phyloP scores from a whole-genome alignment of 2,329 filamentous ascomycete genomes.

The Metarhizium humberi region DNA sequence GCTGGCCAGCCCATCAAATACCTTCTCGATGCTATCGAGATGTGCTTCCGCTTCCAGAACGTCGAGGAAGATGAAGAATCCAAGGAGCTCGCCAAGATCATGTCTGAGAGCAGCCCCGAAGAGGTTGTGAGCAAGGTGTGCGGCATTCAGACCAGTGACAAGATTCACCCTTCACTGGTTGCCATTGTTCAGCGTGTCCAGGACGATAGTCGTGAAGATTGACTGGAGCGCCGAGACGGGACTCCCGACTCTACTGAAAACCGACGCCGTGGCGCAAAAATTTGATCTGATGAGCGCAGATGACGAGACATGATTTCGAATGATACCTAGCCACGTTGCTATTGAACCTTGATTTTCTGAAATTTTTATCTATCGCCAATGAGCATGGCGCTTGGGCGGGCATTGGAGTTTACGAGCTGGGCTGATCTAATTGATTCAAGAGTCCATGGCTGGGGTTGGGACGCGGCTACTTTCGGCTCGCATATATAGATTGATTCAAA shows the following conservation, averaged over 20 bases:
- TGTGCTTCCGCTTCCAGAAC: slow-evolving; percentile 92
- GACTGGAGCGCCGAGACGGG: slow-evolving; percentile 16
- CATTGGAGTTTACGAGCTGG: slow-evolving; percentile 7
- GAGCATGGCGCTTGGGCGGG: slow-evolving; percentile 14
- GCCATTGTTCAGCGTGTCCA: slow-evolving; percentile 79
- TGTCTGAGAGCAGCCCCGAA: slow-evolving; percentile 63
- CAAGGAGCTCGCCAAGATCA: slow-evolving; percentile 72
- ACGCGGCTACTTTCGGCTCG: background rate
- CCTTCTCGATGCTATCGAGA: slow-evolving; percentile 77
- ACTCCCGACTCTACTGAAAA: background rate
- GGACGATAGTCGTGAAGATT: slow-evolving; percentile 41
- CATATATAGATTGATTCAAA: slow-evolving; percentile 8
- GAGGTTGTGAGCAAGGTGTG: slow-evolving; percentile 74
- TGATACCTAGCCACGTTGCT: slow-evolving; percentile 3
- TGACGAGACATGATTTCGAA: slow-evolving; percentile 8
- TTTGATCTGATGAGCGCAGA: slow-evolving; percentile 3
- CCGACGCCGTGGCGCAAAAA: background rate
- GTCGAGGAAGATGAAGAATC: slow-evolving; percentile 89
- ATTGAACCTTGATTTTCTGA: slow-evolving; percentile 1
- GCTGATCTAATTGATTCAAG: background rate
- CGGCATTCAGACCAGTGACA: slow-evolving; percentile 66
- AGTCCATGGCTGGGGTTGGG: background rate
- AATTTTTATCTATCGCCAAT: slow-evolving; percentile 4
- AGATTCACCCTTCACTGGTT: slow-evolving; percentile 67
- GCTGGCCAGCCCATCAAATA: slow-evolving; percentile 61